A percentile compares a stretch with the other conserved stretches of the same genome.
Conservation (phyloP, 305 asterid genomes). For the Fraxinus velutina region DNA sequence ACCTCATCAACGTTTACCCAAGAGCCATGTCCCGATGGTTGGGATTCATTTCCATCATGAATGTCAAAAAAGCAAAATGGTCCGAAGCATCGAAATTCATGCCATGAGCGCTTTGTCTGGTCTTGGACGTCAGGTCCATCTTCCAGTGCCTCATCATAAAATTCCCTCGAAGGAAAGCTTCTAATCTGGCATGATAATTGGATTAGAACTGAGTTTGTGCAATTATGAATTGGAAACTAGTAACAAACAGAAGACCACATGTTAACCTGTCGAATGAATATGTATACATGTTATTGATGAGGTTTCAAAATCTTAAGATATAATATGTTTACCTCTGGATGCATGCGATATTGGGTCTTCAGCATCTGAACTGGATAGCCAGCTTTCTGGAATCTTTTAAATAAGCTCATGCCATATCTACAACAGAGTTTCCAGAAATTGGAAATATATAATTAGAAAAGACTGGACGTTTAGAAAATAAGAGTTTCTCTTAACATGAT, state of each 20-base stretch:
- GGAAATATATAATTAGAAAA: conserved; percentile 5
- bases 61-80: conserved; percentile 95
- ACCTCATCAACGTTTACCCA: conserved; percentile 84
- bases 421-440: conserved; percentile 9
- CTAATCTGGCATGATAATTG: conserved; percentile 61
- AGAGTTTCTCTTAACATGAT: not conserved
- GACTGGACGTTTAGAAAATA: conserved; percentile 1
- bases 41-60: conserved; percentile 76
- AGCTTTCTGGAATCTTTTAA: conserved; percentile 82
- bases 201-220: conserved; percentile 14
- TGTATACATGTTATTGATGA: not conserved
- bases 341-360: conserved; percentile 98
- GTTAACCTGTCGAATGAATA: not conserved
- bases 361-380: conserved; percentile 98
- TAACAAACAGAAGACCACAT: not conserved
- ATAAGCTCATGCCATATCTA: conserved; percentile 87
- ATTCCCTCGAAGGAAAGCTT: conserved; percentile 94
- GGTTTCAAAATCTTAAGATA: conserved; percentile 7
- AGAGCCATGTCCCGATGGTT: conserved; percentile 76
- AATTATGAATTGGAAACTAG: not conserved
- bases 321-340: conserved; percentile 69
- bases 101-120: conserved; percentile 86
- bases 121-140: conserved; percentile 75
- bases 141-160: conserved; percentile 68
- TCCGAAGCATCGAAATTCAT: conserved; percentile 75